Conservation (phyloP, 306 rosid species). For the Astragalus membranaceus region DNA sequence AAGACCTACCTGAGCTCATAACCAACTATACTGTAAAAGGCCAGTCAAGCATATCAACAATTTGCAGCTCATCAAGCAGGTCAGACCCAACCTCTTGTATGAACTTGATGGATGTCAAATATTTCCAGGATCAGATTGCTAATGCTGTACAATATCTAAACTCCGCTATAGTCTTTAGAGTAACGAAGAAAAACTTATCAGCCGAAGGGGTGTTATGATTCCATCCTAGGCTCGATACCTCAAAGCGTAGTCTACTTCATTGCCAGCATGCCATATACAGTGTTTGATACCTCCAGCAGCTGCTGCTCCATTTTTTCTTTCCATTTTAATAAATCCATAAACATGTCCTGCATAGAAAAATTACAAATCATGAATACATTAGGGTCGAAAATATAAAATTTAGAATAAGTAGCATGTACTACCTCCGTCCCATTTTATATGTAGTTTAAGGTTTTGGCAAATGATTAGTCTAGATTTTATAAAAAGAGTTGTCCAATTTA, state of each 20-base stretch:
- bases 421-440: too few species aligned
- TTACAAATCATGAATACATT: neutral
- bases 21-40: constrained; percentile 22
- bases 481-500: too few species aligned
- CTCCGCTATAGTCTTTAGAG: constrained; percentile 29
- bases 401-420: neutral
- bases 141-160: constrained; percentile 50
- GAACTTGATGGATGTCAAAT: constrained; percentile 21
- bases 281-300: constrained; percentile 53
- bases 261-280: constrained; percentile 50
- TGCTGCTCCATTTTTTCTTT: constrained; percentile 69
- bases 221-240: constrained; percentile 33
- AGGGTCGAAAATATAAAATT: neutral
- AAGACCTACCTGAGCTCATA: constrained; percentile 15
- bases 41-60: constrained; percentile 33
- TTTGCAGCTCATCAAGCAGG: constrained; percentile 30
- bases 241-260: constrained; percentile 22
- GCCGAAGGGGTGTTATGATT: constrained; percentile 17
- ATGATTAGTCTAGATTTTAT: too few species aligned
- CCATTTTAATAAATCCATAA: constrained; percentile 70
- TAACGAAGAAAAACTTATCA: constrained; percentile 20
- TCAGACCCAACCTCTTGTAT: constrained; percentile 23
- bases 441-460: too few species aligned
- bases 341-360: constrained; percentile 53
- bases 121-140: constrained; percentile 26